These are phyloP conservation scores for Plasmopara halstedii DNA, from an alignment of 352 stramenopile genomes.

Conservation along the genomic window DNA sequence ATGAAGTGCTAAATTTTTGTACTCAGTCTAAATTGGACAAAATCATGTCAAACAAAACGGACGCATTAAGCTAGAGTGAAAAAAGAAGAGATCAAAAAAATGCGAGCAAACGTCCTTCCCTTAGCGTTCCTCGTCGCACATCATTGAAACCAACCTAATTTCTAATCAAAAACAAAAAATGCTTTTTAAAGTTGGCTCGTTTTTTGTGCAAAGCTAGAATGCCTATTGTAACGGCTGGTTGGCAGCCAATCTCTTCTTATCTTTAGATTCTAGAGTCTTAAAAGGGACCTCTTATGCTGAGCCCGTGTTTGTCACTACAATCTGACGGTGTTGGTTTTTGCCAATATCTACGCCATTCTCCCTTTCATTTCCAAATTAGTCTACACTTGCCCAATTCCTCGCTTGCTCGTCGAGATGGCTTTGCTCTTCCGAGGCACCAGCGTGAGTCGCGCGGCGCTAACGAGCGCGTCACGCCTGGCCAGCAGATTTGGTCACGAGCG, in stretches of 20 bases:
- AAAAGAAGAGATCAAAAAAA: slow-evolving; percentile 3
- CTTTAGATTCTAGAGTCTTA: background rate
- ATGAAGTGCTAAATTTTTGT: background rate
- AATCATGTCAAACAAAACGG: slow-evolving; percentile 9
- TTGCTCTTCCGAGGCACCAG: slow-evolving; percentile 25
- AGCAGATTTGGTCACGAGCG: slow-evolving; percentile 62
- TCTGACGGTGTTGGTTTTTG: slow-evolving; percentile 11
- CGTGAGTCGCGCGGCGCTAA: slow-evolving; percentile 11
- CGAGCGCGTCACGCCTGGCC: slow-evolving; percentile 22
- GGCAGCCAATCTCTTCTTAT: slow-evolving; percentile 18
- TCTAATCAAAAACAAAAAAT: background rate
- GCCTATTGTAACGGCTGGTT: slow-evolving; percentile 16
- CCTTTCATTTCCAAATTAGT: slow-evolving; percentile 25
- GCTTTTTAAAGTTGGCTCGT: slow-evolving; percentile 18
- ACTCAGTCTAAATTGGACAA: background rate
- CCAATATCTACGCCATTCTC: slow-evolving; percentile 12
- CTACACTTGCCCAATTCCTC: slow-evolving; percentile 13
- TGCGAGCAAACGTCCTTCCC: slow-evolving; percentile 4
- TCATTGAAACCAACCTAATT: slow-evolving; percentile 6
- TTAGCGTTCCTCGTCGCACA: slow-evolving; percentile 13
- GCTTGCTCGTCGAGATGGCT: slow-evolving; percentile 14
- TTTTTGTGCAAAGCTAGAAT: slow-evolving; percentile 20
- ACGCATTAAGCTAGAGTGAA: slow-evolving; percentile 2
- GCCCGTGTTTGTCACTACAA: slow-evolving; percentile 2
- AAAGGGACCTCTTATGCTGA: background rate